Percentiles rank a stretch among this genome's conserved stretches.
These are phyloP conservation scores for Trichosporon inkin DNA, from an alignment of 1,284 basidiomycete genomes.

Conservation along the genomic window DNA sequence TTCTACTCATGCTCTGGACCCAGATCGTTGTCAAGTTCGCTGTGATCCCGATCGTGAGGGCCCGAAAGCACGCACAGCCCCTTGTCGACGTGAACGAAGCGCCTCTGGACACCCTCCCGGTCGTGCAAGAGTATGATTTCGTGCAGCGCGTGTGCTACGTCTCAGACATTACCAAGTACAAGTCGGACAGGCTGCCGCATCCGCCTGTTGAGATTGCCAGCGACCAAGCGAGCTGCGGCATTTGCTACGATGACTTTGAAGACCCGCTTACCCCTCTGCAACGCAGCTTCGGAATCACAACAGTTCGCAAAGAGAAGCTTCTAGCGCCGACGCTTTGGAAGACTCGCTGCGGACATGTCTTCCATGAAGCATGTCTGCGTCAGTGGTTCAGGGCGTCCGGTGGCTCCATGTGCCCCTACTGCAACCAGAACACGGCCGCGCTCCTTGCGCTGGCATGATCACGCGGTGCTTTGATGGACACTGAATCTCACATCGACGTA, in stretches of 20 bases:
- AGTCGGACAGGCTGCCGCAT: neutral
- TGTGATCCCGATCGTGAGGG: too few relatives aligned
- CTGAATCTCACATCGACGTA: too few relatives aligned
- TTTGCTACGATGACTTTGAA: neutral
- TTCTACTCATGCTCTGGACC: too few relatives aligned
- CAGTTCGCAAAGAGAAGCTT: neutral
- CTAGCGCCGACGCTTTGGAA: neutral
- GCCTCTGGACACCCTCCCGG: neutral
- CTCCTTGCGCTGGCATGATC: too few relatives aligned
- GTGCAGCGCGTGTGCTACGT: neutral
- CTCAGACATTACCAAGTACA: neutral
- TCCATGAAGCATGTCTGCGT: neutral
- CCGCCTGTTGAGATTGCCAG: neutral
- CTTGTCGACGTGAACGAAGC: too few relatives aligned
- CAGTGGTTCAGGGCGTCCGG: neutral
- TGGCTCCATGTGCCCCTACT: neutral
- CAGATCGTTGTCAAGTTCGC: too few relatives aligned
- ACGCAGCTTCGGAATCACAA: neutral
- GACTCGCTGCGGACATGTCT: neutral
- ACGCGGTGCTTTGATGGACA: too few relatives aligned
- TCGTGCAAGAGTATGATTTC: neutral
- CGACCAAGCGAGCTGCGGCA: neutral
- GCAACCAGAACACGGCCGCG: neutral
- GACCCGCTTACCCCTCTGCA: neutral
- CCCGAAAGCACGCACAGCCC: too few relatives aligned